Evolutionary conservation across 352 stramenopile genomes (phyloP).

Genomic region (Plasmopara viticola): DNA sequence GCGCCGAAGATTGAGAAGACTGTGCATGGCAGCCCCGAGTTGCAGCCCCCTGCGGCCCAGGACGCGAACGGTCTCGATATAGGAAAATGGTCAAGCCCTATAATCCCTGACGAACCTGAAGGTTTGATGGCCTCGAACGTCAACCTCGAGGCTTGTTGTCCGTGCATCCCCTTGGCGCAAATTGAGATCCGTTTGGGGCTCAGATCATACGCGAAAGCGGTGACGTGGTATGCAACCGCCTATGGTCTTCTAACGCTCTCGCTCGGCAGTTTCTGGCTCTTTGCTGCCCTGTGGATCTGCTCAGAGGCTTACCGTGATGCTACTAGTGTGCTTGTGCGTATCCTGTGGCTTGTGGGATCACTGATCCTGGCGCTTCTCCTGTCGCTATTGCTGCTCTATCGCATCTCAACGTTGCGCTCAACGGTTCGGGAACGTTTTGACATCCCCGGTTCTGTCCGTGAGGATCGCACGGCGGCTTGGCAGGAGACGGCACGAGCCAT

Average conservation of each 20-base stretch:
- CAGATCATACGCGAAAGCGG: conserved; percentile 16
- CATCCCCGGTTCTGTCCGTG: conserved; percentile 24
- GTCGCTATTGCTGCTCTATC: conserved; percentile 19
- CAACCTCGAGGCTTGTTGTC: conserved; percentile 25
- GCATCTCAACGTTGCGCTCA: conserved; percentile 19
- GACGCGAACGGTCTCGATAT: conserved; percentile 24
- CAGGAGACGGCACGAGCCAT: conserved; percentile 28
- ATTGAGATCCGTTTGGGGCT: conserved; percentile 25
- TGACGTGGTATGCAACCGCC: conserved; percentile 17
- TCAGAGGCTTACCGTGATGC: conserved; percentile 17
- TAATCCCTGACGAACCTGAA: conserved; percentile 21
- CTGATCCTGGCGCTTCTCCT: conserved; percentile 13
- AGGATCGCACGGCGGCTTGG: conserved; percentile 31
- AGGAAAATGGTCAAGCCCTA: conserved; percentile 25
- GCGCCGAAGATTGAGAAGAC: conserved; percentile 20
- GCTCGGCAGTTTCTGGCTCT: conserved; percentile 11
- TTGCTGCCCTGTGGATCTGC: conserved; percentile 19
- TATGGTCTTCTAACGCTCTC: conserved; percentile 12
- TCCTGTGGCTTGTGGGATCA: conserved; percentile 11
- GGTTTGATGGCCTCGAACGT: conserved; percentile 17
- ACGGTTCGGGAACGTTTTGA: conserved; percentile 25
- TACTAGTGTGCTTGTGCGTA: conserved; percentile 6
- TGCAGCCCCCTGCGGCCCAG: conserved; percentile 6
- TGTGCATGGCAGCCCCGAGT: conserved; percentile 5
- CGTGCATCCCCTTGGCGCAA: conserved; percentile 27